Evolutionary conservation across 495 filamentous ascomycete species (phyloP), one percentile per base, ranked within the genome.

Genomic region (Schizothecium vesticola): DNA sequence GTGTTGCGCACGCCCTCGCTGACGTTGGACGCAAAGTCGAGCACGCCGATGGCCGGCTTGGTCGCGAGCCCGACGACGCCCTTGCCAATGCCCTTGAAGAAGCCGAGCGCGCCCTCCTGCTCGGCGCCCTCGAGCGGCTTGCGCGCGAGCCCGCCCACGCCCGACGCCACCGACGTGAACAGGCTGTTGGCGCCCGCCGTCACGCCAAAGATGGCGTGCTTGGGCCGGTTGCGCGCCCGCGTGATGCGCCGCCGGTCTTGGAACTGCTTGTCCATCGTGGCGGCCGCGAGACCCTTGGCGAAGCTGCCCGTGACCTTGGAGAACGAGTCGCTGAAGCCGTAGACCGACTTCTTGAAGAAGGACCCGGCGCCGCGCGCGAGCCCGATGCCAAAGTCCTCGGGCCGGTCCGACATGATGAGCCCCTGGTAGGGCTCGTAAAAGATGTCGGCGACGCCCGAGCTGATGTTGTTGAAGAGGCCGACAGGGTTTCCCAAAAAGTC

Each of bases 361-460:
- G 91, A 96, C 1, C 92, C 93, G 21, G 96, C 95, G 36, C 95
- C 95, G 76, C 97, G 97, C 13, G 96, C 96, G 70, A 99, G 93
- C 16, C 96, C 96, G 64, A 94, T 83, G 12, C 96, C 95, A 59
- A 99, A 87, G 63, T 98, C 93, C 80, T 97, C 93, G 22, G 95
- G 95, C 63, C 90, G 84, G 74, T 99, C 96, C 0, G 93, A 96
- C 89, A 94, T 94, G 75, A 97, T 94, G 65, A 99, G 85, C 26
- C 95, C 95, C 82, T 99, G 95, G 76, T 97, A 97, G 22, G 95
- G 95, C 76, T 98, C 95, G 80, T 99, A 99, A 83, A 99, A 99
- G 73, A 99, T 97, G 72, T 96, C 95, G 23, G 92, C 92, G 36
- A 99, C 91, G 62, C 95, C 95, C 51, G 95, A 97, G 78, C 92